Base-by-base conservation (phyloP, 2,329 filamentous ascomycete genomes). In the Niveomyces coronatus region DNA sequence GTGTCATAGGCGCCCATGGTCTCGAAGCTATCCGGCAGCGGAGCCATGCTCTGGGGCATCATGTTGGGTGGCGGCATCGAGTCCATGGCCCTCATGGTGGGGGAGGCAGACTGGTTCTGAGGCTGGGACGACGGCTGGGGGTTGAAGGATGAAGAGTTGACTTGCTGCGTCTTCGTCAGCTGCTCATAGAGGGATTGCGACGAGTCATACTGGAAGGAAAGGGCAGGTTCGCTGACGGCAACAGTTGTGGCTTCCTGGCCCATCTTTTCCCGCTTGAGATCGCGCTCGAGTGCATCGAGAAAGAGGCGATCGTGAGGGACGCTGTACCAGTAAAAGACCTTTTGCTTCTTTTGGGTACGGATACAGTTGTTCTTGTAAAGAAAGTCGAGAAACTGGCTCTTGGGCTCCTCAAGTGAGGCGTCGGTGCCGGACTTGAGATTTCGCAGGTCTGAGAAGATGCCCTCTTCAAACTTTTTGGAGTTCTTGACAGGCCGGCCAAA, bases 331-430 rank as follows among this genome's bases (percentile, higher is more conserved):
- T 96, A 98, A 57, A 98, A 98, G 48, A 98, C 91, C 71, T 98
- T 98, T 59, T 98, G 91, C 74, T 98, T 98, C 79, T 98, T 98
- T 64, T 98, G 91, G 26, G 91, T 98, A 51, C 91, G 82, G 52
- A 98, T 98, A 74, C 91, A 98, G 71, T 98, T 98, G 76, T 98
- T 98, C 75, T 98, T 98, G 78, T 98, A 98, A 31, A 98, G 73
- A 61, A 96, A 98, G 64, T 98, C 91, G 45, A 98, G 76, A 66
- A 98, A 98, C 2, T 85, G 82, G 65, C 89, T 96, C 74, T 98
- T 98, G 40, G 91, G 91, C 69, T 98, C 91, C 65, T 98, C 91
- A 44, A 98, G 78, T 29, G 91, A 95, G 34, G 91, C 91, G 69
- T 98, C 91, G 52, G 89, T 96, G 48, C 91, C 91, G 17, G 91